Percentiles rank a stretch among this genome's conserved stretches.
Evolutionary conservation across 2,329 filamentous ascomycete genomes (phyloP).

Genomic region (Penicillium sp.): DNA sequence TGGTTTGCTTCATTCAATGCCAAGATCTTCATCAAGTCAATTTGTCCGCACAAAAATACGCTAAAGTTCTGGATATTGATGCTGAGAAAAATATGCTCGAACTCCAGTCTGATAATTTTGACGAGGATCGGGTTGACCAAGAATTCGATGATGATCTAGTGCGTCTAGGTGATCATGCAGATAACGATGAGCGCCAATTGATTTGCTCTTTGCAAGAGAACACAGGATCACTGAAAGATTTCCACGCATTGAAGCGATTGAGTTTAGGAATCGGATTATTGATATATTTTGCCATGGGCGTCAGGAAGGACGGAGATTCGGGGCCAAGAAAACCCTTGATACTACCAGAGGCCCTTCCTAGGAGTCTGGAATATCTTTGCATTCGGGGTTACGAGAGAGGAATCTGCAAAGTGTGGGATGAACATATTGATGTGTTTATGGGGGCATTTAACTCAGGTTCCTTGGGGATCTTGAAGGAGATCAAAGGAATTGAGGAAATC

Average conservation of each 20-base stretch:
- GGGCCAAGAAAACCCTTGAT: background rate
- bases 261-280: slow-evolving; percentile 20
- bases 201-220: slow-evolving; percentile 4
- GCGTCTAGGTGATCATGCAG: background rate
- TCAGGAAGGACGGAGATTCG: background rate
- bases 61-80: slow-evolving; percentile 26
- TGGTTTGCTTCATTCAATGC: slow-evolving; percentile 9
- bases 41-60: slow-evolving; percentile 20
- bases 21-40: slow-evolving; percentile 20
- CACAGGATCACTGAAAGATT: slow-evolving; percentile 21
- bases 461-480: slow-evolving; percentile 2
- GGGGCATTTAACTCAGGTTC: background rate
- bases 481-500: background rate
- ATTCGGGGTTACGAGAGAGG: slow-evolving; percentile 23
- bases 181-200: background rate
- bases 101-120: background rate
- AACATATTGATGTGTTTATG: slow-evolving; percentile 15
- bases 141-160: background rate
- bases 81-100: background rate
- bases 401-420: slow-evolving; percentile 1
- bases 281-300: slow-evolving; percentile 18
- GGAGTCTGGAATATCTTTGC: slow-evolving; percentile 21
- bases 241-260: slow-evolving; percentile 21
- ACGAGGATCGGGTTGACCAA: background rate
- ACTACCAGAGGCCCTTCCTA: slow-evolving; percentile 10